Conservation (phyloP, 768 basidiomycete genomes). For the Strobilomyces confusus region DNA sequence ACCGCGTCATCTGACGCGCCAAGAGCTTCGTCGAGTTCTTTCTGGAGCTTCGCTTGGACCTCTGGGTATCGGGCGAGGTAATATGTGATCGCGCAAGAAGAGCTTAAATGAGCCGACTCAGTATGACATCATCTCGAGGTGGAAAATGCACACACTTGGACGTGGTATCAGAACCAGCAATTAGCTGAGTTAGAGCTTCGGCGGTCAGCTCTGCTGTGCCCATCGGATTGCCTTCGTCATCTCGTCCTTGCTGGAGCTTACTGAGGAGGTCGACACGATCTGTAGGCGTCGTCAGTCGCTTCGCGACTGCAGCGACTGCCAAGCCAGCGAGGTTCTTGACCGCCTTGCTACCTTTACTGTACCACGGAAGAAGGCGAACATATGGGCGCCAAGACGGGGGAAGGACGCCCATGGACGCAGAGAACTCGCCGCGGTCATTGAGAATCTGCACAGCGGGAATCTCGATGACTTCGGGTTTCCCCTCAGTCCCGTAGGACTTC, state of each 20-base stretch:
- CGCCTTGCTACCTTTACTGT: slow-evolving; percentile 57
- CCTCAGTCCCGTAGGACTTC: slow-evolving; percentile 48
- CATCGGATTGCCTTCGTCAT: slow-evolving; percentile 77
- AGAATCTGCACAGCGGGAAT: slow-evolving; percentile 84
- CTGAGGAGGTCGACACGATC: slow-evolving; percentile 80
- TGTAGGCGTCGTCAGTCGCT: slow-evolving; percentile 60
- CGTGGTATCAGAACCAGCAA: slow-evolving; percentile 90
- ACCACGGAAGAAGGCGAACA: slow-evolving; percentile 71
- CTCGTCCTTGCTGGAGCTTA: slow-evolving; percentile 74
- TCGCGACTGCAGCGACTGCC: slow-evolving; percentile 75
- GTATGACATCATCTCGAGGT: neutral
- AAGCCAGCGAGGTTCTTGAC: slow-evolving; percentile 75
- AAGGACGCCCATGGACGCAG: slow-evolving; percentile 77
- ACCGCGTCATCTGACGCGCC: slow-evolving; percentile 57
- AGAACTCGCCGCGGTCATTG: slow-evolving; percentile 84
- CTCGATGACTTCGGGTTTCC: slow-evolving; percentile 44
- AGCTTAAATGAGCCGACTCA: slow-evolving; percentile 42
- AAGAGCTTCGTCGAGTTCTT: slow-evolving; percentile 63
- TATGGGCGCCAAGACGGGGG: slow-evolving; percentile 69
- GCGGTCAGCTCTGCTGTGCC: slow-evolving; percentile 81
- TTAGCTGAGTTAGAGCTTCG: slow-evolving; percentile 80
- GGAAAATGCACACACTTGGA: slow-evolving; percentile 62
- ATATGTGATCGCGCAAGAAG: slow-evolving; percentile 86
- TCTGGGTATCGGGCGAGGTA: slow-evolving; percentile 67
- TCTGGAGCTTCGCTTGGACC: slow-evolving; percentile 67